phyloP scores from a whole-genome alignment of 2,329 filamentous ascomycete species.

The Tolypocladium pustulatum region DNA sequence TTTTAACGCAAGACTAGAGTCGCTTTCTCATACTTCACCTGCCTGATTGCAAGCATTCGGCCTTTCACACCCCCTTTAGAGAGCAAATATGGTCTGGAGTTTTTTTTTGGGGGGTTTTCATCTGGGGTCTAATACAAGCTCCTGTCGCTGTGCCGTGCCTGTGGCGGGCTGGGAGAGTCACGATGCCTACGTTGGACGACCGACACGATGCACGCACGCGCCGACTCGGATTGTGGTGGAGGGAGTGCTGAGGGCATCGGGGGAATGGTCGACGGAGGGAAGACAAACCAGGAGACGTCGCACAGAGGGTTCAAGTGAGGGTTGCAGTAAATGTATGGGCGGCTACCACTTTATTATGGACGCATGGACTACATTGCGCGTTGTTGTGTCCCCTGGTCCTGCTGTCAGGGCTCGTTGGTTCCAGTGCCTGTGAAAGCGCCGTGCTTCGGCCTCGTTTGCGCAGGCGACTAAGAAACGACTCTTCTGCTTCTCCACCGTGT shows the following conservation, averaged over 20 bases:
- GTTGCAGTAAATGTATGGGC: conserved; percentile 3
- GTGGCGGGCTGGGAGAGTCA: not conserved
- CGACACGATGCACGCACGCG: not conserved
- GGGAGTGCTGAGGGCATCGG: not conserved
- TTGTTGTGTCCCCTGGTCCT: conserved; percentile 1
- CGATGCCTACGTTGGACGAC: conserved; percentile 1
- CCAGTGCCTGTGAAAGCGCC: conserved; percentile 30
- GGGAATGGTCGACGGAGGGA: not conserved
- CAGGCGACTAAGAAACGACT: conserved; percentile 23
- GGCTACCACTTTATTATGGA: conserved; percentile 22
- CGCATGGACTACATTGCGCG: conserved; percentile 15
- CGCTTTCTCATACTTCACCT: not conserved
- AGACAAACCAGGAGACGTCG: not conserved
- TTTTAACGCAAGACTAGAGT: not conserved
- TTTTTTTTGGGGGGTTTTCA: conserved; percentile 29
- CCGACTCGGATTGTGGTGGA: not conserved
- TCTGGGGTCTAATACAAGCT: conserved; percentile 33
- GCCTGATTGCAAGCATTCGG: not conserved
- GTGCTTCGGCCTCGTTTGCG: conserved; percentile 19
- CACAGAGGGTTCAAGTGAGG: not conserved
- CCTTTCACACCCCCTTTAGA: conserved; percentile 11
- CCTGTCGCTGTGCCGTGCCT: conserved; percentile 13
- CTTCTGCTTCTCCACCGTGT: conserved; percentile 9
- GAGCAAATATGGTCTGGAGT: conserved; percentile 37
- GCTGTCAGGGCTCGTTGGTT: conserved; percentile 21